Evolutionary conservation across 2,329 filamentous ascomycete species (phyloP), one percentile per base, ranked within the genome.

Genomic region (Knufia petricola): DNA sequence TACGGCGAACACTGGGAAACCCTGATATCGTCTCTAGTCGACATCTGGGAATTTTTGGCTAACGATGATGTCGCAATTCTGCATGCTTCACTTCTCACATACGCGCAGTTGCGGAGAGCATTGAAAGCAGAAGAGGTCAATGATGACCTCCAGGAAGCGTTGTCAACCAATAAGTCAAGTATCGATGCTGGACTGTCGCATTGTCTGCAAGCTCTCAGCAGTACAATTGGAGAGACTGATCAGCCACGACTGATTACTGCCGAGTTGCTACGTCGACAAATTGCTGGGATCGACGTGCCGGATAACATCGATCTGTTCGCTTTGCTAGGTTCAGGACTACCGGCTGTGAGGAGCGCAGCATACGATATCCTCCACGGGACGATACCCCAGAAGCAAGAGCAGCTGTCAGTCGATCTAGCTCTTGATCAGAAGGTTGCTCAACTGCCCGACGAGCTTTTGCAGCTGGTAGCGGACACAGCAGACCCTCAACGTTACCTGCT

Each of bases 1-100:
- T 95, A 95, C 59, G 92, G 90, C 0, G 79, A 85, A 0, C 86
- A 95, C 61, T 98, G 92, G 92, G 76, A 82, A 44, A 76, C 76
- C 41, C 66, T 75, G 0, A 66, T 87, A 15, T 70, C 77, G 28
- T 77, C 79, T 43, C 77, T 82, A 51, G 67, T 75, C 9, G 65
- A 68, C 6, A 66, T 80, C 0, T 85, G 82, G 80, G 66, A 69
- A 2, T 68, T 70, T 2, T 71, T 69, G 0, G 62, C 63, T 9
- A 63, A 65, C 1, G 69, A 72, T 4, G 71, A 79, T 13, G 60
- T 87, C 1, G 77, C 85, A 0, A 75, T 82, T 21, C 69, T 88
- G 0, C 76, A 89, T 60, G 75, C 84, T 3, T 86, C 86, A 0
- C 70, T 95, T 21, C 84, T 82, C 60, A 70, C 96, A 0, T 79